Base-by-base conservation (phyloP, 108 stramenopile genomes). In the Seminavis robusta region DNA sequence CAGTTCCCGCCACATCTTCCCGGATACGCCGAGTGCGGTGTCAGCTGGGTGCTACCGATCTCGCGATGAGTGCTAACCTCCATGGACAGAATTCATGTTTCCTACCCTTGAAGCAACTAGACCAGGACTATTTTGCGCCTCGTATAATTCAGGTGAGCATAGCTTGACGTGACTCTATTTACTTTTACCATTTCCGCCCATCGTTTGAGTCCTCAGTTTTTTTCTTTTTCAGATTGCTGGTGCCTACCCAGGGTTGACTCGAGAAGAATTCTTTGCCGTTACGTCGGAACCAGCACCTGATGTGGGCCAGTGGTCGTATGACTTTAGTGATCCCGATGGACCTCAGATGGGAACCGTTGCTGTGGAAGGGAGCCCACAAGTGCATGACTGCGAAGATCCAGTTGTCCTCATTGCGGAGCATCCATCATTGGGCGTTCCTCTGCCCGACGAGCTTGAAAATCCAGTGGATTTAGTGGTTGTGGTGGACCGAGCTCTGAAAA, bases 281-380 rank as follows among this genome's bases (percentile, higher is more conserved):
- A 61, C 66, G 27, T 90, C 88, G 26, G 80, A 85, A 49, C 76
- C 77, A 17, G 42, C 88, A 21, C 62, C 92, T 4, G 72, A 68
- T 59, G 52, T 58, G 6, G 92, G 92, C 5, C 88, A 88, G 56
- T 94, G 92, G 92, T 69, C 69, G 23, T 94, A 94, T 42, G 92
- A 90, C 45, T 94, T 94, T 50, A 68, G 80, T 52, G 86, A 90
- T 56, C 86, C 92, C n/a, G 74, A 86, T n/a, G 92, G 92, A 55
- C 92, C 92, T 4, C 92, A 90, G 53, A 37, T 94, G 17, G 92
- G 92, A 30, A 86, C 88, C 5, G 84, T 94, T n/a, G 88, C 92
- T 0, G 48, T 90, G 2, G 81, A 83, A 20, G 86, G 88, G 4
- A 71, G 61, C 45, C 33, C 69, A 26, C 54, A 81, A 1, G 86